Evolutionary conservation across 2,329 filamentous ascomycete genomes (phyloP).

Genomic region (Botryotinia calthae): DNA sequence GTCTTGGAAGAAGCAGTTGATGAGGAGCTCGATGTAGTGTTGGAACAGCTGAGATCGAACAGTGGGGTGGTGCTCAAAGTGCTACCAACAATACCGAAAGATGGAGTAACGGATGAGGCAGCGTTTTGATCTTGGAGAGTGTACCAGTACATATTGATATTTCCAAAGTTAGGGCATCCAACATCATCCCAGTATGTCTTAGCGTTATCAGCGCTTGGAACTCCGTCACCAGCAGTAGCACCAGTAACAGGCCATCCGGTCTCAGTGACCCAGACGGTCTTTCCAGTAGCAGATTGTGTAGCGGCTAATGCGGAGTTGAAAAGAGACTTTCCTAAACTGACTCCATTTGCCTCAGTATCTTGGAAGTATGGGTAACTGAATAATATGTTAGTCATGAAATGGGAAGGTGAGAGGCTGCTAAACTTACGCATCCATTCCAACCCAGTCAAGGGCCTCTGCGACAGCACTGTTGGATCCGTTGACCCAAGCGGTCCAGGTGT

Average conservation of each 20-base stretch:
- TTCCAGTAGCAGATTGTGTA: conserved; percentile 59
- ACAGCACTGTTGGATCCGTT: conserved; percentile 71
- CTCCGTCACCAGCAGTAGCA: conserved; percentile 56
- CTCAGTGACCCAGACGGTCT: conserved; percentile 83
- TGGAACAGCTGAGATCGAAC: conserved; percentile 61
- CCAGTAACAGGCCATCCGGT: conserved; percentile 83
- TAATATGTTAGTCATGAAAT: neutral
- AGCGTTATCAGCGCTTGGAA: conserved; percentile 65
- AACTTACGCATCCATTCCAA: conserved; percentile 68
- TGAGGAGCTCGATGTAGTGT: conserved; percentile 29
- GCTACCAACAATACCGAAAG: conserved; percentile 66
- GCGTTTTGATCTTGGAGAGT: conserved; percentile 65
- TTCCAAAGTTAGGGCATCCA: conserved; percentile 67
- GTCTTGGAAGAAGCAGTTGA: conserved; percentile 24
- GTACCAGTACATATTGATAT: conserved; percentile 72
- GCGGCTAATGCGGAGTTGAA: conserved; percentile 66
- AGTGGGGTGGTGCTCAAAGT: conserved; percentile 54
- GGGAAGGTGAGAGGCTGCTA: neutral
- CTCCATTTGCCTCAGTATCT: conserved; percentile 62
- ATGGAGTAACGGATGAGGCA: conserved; percentile 59
- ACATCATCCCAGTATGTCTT: conserved; percentile 78
- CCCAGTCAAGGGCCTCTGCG: conserved; percentile 68
- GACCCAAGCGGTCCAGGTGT: conserved; percentile 81
- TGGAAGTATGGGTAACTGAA: conserved; percentile 74
- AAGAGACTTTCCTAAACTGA: conserved; percentile 61